phyloP scores from a whole-genome alignment of 768 basidiomycete genomes.

The Kwoniella sp. region DNA sequence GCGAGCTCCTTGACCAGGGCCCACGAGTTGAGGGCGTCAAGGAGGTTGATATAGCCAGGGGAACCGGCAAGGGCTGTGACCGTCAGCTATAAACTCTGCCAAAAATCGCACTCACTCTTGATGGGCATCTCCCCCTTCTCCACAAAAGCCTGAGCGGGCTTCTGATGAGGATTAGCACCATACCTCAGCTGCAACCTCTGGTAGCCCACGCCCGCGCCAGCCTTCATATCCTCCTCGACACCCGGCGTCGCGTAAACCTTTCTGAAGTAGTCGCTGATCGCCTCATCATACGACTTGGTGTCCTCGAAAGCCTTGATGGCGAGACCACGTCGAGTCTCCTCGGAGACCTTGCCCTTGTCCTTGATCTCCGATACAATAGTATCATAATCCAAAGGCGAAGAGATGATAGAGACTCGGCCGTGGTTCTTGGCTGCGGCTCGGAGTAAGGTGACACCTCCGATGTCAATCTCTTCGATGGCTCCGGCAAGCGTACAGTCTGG shows the following conservation, averaged over 20 bases:
- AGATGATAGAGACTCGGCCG: slow-evolving; percentile 75
- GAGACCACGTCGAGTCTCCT: slow-evolving; percentile 70
- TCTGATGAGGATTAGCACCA: slow-evolving; percentile 98
- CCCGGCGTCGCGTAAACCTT: slow-evolving; percentile 91
- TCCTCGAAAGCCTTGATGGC: slow-evolving; percentile 97
- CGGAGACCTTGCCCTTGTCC: slow-evolving; percentile 70
- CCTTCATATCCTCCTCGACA: slow-evolving; percentile 62
- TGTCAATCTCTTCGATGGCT: slow-evolving; percentile 97
- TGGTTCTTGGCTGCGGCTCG: slow-evolving; percentile 99
- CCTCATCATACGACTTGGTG: slow-evolving; percentile 92
- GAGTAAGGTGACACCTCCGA: slow-evolving; percentile 95
- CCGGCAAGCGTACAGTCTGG: slow-evolving; percentile 85
- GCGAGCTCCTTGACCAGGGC: slow-evolving; percentile 93
- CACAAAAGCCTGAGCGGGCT: slow-evolving; percentile 95
- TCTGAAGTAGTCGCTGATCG: slow-evolving; percentile 94
- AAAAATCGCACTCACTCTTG: slow-evolving; percentile 65
- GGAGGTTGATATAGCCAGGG: slow-evolving; percentile 96
- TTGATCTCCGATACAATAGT: slow-evolving; percentile 78
- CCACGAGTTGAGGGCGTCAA: slow-evolving; percentile 96
- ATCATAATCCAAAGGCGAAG: slow-evolving; percentile 68
- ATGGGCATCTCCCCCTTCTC: slow-evolving; percentile 86
- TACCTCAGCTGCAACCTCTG: slow-evolving; percentile 87
- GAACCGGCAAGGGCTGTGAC: slow-evolving; percentile 81
- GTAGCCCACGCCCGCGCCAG: slow-evolving; percentile 63
- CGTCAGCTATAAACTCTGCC: not conserved